phyloP scores from a whole-genome alignment of 176 grass and related monocot species.

The Elymus sibiricus region DNA sequence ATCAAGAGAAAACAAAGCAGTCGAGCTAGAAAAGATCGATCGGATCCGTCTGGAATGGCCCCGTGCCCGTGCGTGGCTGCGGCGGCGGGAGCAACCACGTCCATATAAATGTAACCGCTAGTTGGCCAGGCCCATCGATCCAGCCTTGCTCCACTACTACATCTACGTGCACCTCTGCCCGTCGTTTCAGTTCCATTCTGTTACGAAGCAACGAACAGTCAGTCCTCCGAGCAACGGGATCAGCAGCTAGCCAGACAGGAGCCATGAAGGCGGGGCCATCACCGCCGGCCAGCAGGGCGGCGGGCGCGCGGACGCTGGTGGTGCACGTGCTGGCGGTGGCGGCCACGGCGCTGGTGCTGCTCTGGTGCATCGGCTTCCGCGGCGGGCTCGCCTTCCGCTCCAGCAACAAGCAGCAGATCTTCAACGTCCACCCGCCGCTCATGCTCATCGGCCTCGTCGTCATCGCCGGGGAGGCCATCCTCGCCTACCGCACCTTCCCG shows the following conservation, averaged over 20 bases:
- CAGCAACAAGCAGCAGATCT: slow-evolving; percentile 60
- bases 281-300: background rate
- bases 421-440: slow-evolving; percentile 82
- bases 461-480: slow-evolving; percentile 70
- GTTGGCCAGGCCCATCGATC: background rate
- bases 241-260: background rate
- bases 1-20: background rate
- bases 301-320: slow-evolving; percentile 13
- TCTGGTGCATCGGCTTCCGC: slow-evolving; percentile 75
- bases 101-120: slow-evolving; percentile 14
- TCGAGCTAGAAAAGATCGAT: background rate
- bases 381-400: slow-evolving; percentile 67
- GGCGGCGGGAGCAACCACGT: slow-evolving; percentile 10
- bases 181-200: background rate
- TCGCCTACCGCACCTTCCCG: slow-evolving; percentile 61
- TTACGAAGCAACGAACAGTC: background rate
- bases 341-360: slow-evolving; percentile 56
- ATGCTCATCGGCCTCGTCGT: slow-evolving; percentile 70
- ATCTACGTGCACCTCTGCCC: background rate
- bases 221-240: background rate
- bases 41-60: background rate
- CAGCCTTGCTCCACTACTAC: background rate
- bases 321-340: slow-evolving; percentile 47
- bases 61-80: background rate
- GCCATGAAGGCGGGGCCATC: background rate